Conservation (phyloP, 1,284 basidiomycete genomes). For the Apiotrichum laibachii region DNA sequence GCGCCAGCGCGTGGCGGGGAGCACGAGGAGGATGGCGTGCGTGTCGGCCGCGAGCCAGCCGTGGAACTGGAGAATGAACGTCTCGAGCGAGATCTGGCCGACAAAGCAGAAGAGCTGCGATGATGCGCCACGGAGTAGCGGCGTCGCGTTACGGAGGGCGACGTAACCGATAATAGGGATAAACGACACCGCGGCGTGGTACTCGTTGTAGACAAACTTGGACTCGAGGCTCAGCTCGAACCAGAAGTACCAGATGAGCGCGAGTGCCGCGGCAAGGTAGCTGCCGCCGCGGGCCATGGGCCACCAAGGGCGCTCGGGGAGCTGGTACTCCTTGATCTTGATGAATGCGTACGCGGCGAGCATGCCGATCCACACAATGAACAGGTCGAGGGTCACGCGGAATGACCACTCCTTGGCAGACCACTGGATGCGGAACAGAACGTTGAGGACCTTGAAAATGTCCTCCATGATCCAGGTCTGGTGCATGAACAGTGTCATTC, state of each 20-base stretch:
- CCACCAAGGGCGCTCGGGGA: constrained; percentile 71
- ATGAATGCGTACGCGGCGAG: constrained; percentile 68
- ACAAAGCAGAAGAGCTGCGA: constrained; percentile 73
- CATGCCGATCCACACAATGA: constrained; percentile 84
- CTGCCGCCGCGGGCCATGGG: constrained; percentile 56
- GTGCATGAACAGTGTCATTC: constrained; percentile 66
- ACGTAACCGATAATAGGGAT: constrained; percentile 74
- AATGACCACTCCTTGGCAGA: constrained; percentile 80
- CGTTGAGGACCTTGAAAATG: constrained; percentile 64
- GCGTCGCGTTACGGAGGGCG: constrained; percentile 70
- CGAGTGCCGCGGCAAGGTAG: constrained; percentile 57
- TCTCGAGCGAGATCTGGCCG: constrained; percentile 77
- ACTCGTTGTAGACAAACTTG: constrained; percentile 80
- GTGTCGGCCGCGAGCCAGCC: constrained; percentile 84
- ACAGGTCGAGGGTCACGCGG: constrained; percentile 79
- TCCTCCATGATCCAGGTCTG: constrained; percentile 62
- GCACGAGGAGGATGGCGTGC: constrained; percentile 73
- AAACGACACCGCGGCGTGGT: constrained; percentile 79
- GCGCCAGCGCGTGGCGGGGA: constrained; percentile 70
- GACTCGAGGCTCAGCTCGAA: constrained; percentile 72
- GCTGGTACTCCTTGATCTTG: constrained; percentile 68
- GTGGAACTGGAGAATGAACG: constrained; percentile 86
- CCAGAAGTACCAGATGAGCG: constrained; percentile 71
- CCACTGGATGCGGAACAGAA: constrained; percentile 72
- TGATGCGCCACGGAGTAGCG: constrained; percentile 65